phyloP scores from a whole-genome alignment of 2,329 filamentous ascomycete species.

The Colletotrichum orbiculare region DNA sequence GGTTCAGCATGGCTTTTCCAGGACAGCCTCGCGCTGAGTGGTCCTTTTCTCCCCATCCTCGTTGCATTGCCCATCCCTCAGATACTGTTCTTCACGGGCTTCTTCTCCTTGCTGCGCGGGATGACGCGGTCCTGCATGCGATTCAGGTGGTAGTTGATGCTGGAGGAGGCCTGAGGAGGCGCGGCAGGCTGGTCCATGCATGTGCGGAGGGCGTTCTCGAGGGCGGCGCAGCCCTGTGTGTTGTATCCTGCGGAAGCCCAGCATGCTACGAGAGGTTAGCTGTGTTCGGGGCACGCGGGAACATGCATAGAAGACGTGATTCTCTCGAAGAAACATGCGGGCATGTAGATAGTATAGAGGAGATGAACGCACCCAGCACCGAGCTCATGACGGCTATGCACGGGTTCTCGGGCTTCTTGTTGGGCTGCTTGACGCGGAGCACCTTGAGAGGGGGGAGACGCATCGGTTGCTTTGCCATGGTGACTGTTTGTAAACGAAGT shows the following conservation, averaged over 20 bases:
- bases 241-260: conserved; percentile 85
- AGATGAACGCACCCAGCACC: conserved; percentile 61
- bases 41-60: neutral
- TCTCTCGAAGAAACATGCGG: neutral
- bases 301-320: no score
- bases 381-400: conserved; percentile 68
- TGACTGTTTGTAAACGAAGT: conserved; percentile 24
- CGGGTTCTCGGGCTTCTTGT: conserved; percentile 60
- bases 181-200: conserved; percentile 84
- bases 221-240: conserved; percentile 65
- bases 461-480: conserved; percentile 64
- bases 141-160: conserved; percentile 91
- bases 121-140: conserved; percentile 70
- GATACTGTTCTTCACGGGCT: conserved; percentile 21
- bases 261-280: conserved; percentile 68
- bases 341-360: neutral
- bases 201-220: conserved; percentile 69
- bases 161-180: conserved; percentile 67
- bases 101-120: conserved; percentile 24
- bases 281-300: neutral
- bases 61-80: neutral
- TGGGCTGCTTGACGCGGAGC: conserved; percentile 66
- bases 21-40: no score
- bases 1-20: no score
- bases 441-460: conserved; percentile 67